A percentile compares a stretch with the other conserved stretches of the same genome.
Conservation (phyloP, 2,329 filamentous ascomycete genomes). For the Leptographium radiaticola region DNA sequence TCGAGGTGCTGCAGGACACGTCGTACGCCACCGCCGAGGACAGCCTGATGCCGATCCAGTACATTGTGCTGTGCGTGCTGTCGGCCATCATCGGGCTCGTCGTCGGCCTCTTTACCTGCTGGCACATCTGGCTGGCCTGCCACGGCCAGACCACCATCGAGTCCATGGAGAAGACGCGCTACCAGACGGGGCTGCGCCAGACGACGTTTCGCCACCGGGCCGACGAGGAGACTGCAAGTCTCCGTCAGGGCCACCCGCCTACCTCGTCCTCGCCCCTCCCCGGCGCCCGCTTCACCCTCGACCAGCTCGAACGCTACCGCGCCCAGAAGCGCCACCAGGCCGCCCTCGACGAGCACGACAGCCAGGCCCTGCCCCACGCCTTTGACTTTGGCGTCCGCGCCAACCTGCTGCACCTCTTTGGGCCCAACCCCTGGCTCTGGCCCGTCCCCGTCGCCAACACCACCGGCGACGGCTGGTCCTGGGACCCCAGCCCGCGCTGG, state of each 20-base stretch:
- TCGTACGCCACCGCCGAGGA: constrained; percentile 65
- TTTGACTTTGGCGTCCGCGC: constrained; percentile 78
- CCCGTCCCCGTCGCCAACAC: constrained; percentile 70
- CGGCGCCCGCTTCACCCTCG: constrained; percentile 37
- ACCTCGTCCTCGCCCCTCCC: constrained; percentile 15
- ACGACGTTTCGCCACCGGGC: constrained; percentile 58
- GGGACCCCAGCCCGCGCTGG: constrained; percentile 79
- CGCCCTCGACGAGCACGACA: constrained; percentile 85
- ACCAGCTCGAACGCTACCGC: constrained; percentile 41
- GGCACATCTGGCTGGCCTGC: constrained; percentile 75
- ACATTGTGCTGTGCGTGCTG: constrained; percentile 74
- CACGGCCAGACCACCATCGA: constrained; percentile 89
- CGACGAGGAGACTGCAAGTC: constrained; percentile 31
- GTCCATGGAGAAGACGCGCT: constrained; percentile 88
- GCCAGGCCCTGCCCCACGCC: constrained; percentile 75
- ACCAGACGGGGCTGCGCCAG: constrained; percentile 64
- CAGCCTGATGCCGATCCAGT: constrained; percentile 75
- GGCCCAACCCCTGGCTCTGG: constrained; percentile 62
- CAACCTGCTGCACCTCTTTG: constrained; percentile 75
- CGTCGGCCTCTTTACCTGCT: constrained; percentile 74
- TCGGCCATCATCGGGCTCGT: constrained; percentile 87
- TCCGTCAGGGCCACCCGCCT: not conserved
- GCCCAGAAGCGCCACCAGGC: constrained; percentile 44
- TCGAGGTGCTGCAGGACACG: constrained; percentile 55
- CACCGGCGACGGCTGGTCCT: constrained; percentile 83